phyloP scores from a whole-genome alignment of 1,139 yeast species.

The Magnusiomyces suaveolens region DNA sequence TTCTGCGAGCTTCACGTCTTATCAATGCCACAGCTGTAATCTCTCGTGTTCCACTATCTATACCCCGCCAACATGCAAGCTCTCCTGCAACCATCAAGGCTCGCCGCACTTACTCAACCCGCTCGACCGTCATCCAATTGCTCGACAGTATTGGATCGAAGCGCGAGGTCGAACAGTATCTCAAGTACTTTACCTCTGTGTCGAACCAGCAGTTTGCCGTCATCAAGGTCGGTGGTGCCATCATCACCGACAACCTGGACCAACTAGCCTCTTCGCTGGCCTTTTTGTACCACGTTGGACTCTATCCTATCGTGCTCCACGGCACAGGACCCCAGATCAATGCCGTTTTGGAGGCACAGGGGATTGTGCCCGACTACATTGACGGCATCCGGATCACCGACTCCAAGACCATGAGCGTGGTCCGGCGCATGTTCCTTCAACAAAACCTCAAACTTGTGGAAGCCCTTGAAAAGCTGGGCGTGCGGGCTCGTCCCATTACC shows the following conservation, averaged over 20 bases:
- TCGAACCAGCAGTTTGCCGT: constrained; percentile 93
- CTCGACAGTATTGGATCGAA: constrained; percentile 93
- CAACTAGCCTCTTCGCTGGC: constrained; percentile 94
- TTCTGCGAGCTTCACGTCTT: no score
- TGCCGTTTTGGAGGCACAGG: constrained; percentile 83
- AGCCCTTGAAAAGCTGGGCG: constrained; percentile 92
- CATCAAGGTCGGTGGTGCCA: constrained; percentile 97
- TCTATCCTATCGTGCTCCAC: constrained; percentile 91
- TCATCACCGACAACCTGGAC: constrained; percentile 85
- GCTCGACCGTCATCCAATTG: constrained; percentile 91
- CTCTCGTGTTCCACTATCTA: no score
- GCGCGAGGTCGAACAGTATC: constrained; percentile 93
- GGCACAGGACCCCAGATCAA: constrained; percentile 99
- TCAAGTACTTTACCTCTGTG: constrained; percentile 92
- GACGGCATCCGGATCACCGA: constrained; percentile 97
- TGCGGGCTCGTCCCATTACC: constrained; percentile 95
- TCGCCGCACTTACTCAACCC: constrained; percentile 43
- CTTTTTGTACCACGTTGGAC: constrained; percentile 90
- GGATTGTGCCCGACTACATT: constrained; percentile 89
- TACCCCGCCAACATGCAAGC: no score
- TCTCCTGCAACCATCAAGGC: no score
- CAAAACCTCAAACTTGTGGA: constrained; percentile 91
- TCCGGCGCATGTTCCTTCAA: constrained; percentile 86
- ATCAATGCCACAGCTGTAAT: no score
- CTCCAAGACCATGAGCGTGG: constrained; percentile 90